These are phyloP conservation scores for Candida xyloterini DNA, from an alignment of 805 yeast genomes.

Conservation along the genomic window DNA sequence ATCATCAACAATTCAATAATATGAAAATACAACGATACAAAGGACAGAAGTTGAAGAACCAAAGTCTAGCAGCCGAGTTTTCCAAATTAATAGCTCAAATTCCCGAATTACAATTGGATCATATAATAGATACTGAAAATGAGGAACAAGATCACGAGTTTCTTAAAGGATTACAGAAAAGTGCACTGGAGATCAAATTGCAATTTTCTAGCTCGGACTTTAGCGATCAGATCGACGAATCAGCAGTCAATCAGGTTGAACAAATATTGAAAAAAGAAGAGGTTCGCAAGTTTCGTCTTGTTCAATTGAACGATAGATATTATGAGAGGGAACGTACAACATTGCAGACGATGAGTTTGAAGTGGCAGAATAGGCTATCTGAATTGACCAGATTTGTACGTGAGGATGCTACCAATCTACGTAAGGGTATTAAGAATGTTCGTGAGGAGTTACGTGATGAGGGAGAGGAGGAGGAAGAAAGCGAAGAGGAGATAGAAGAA, in stretches of 20 bases:
- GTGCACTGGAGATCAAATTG: slow-evolving; percentile 9
- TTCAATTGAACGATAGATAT: slow-evolving; percentile 27
- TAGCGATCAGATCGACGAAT: slow-evolving; percentile 16
- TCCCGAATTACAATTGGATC: slow-evolving; percentile 21
- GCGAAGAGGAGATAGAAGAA: slow-evolving; percentile 10
- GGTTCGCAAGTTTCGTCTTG: slow-evolving; percentile 27
- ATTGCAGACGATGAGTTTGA: slow-evolving; percentile 23
- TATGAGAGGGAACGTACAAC: slow-evolving; percentile 23
- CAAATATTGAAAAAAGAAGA: slow-evolving; percentile 22
- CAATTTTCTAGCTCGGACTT: slow-evolving; percentile 14
- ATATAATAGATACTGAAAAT: slow-evolving; percentile 9
- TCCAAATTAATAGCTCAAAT: slow-evolving; percentile 16
- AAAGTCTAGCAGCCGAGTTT: slow-evolving; percentile 14
- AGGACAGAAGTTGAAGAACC: slow-evolving; percentile 21
- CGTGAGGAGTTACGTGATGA: slow-evolving; percentile 18
- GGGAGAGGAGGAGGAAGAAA: slow-evolving; percentile 13
- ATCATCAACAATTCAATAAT: slow-evolving; percentile 19
- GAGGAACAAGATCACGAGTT: slow-evolving; percentile 12
- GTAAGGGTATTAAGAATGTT: slow-evolving; percentile 8
- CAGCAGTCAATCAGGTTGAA: slow-evolving; percentile 20
- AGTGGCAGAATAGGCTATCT: slow-evolving; percentile 29
- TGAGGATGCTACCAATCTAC: slow-evolving; percentile 21
- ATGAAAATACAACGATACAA: slow-evolving; percentile 19
- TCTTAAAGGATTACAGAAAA: slow-evolving; percentile 13
- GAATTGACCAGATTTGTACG: slow-evolving; percentile 23